Evolutionary conservation across 1,284 basidiomycete species (phyloP).

Genomic region (Ceratobasidium sp.): DNA sequence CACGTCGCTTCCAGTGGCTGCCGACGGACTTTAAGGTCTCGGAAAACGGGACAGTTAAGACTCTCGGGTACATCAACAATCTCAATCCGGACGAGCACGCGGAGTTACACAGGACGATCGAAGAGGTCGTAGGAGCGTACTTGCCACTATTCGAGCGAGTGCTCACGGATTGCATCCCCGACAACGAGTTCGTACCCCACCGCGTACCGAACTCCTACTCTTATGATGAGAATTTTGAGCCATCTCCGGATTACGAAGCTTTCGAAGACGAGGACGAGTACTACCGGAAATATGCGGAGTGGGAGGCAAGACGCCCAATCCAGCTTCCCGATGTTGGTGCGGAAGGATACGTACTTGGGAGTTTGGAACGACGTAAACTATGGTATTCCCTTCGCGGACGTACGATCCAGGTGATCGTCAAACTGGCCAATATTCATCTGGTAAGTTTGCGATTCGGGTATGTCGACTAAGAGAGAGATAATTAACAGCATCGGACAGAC

Average conservation of each 20-base stretch:
- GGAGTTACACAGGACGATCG: constrained; percentile 59
- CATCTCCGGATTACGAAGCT: constrained; percentile 18
- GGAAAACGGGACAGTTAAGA: constrained; percentile 54
- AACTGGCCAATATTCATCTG: constrained; percentile 63
- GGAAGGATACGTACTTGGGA: constrained; percentile 30
- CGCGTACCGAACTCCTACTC: constrained; percentile 12
- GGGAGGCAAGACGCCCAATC: constrained; percentile 17
- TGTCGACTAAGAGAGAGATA: neutral
- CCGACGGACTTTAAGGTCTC: constrained; percentile 64
- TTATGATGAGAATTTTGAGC: neutral
- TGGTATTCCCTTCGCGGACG: constrained; percentile 58
- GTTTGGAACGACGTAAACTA: constrained; percentile 54
- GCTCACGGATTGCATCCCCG: constrained; percentile 65
- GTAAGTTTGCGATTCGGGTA: constrained; percentile 54
- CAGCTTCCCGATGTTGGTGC: constrained; percentile 20
- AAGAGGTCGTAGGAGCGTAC: constrained; percentile 58
- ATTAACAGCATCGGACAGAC: constrained; percentile 54
- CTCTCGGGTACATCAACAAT: constrained; percentile 68
- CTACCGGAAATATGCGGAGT: constrained; percentile 15
- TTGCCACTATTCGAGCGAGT: constrained; percentile 68
- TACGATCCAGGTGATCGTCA: constrained; percentile 66
- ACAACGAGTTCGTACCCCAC: constrained; percentile 6
- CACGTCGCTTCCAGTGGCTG: constrained; percentile 60
- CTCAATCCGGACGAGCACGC: constrained; percentile 60
- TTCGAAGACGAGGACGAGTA: constrained; percentile 52